Conservation (phyloP, 2,329 filamentous ascomycete species). For the Zymoseptoria pseudotritici region DNA sequence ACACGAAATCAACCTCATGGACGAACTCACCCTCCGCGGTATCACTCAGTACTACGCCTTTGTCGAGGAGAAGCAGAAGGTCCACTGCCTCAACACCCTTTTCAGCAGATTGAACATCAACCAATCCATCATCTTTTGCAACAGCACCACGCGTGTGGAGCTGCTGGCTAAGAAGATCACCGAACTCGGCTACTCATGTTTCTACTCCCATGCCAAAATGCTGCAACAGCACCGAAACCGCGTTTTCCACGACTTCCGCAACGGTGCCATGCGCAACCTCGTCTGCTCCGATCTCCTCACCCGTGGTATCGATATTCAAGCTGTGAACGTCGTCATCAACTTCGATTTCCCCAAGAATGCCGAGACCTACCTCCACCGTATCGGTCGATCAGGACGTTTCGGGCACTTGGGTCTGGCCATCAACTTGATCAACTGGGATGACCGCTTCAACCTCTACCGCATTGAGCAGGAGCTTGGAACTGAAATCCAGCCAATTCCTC, state of each 20-base stretch:
- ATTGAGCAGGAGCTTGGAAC: constrained; percentile 96
- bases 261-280: constrained; percentile 93
- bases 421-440: constrained; percentile 99
- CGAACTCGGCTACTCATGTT: constrained; percentile 97
- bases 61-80: constrained; percentile 98
- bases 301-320: constrained; percentile 98
- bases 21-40: constrained; percentile 92
- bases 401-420: constrained; percentile 96
- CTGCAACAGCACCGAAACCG: constrained; percentile 93
- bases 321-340: constrained; percentile 99
- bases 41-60: constrained; percentile 99
- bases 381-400: constrained; percentile 94
- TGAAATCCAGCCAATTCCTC: constrained; percentile 93
- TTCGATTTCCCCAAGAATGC: constrained; percentile 99
- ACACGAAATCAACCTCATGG: constrained; percentile 99
- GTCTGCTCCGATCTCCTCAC: constrained; percentile 97
- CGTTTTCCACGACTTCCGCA: constrained; percentile 98
- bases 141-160: constrained; percentile 97
- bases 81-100: constrained; percentile 96
- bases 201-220: constrained; percentile 99
- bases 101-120: constrained; percentile 99
- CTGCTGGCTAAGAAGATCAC: constrained; percentile 98
- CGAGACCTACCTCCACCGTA: constrained; percentile 96
- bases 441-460: constrained; percentile 96
- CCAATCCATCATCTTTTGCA: constrained; percentile 99